These are phyloP conservation scores for Cryptosporidium tyzzeri DNA, from an alignment of 169 alveolate genomes.

Conservation along the genomic window DNA sequence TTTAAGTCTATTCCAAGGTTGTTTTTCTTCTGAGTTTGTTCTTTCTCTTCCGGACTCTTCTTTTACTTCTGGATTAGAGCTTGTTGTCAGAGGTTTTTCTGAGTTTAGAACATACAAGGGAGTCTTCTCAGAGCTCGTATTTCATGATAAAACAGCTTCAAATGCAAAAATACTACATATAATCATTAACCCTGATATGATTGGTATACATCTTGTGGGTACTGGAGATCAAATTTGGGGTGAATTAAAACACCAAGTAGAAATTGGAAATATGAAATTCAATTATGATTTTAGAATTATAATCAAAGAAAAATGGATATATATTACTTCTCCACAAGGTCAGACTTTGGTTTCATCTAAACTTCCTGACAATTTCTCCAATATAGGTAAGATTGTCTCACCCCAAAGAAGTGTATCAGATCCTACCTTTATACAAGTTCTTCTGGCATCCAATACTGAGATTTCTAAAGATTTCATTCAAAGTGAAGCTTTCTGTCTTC, in stretches of 20 bases:
- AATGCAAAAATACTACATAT: conserved; percentile 1
- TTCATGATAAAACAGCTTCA: conserved; percentile 34
- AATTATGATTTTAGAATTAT: conserved; percentile 25
- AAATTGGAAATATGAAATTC: conserved; percentile 33
- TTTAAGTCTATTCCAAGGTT: conserved; percentile 14
- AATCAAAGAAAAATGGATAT: conserved; percentile 18
- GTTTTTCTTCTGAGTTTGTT: conserved; percentile 25
- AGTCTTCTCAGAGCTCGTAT: conserved; percentile 15
- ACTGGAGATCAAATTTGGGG: conserved; percentile 34
- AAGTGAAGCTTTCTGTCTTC: background rate
- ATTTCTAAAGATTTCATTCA: conserved; percentile 16
- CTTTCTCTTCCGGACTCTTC: conserved; percentile 24
- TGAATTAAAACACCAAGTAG: background rate
- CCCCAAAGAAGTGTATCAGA: background rate
- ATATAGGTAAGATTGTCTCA: conserved; percentile 26
- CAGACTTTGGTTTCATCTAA: conserved; percentile 13
- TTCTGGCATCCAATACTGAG: background rate
- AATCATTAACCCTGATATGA: conserved; percentile 34
- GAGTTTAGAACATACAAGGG: conserved; percentile 24
- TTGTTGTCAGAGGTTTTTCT: background rate
- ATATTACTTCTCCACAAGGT: conserved; percentile 16
- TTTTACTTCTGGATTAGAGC: conserved; percentile 29
- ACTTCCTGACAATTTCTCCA: conserved; percentile 17
- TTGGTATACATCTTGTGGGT: conserved; percentile 29
- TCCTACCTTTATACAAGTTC: conserved; percentile 5